Evolutionary conservation across 805 yeast species (phyloP), one percentile per base, ranked within the genome.

Genomic region (Candida maesae): DNA sequence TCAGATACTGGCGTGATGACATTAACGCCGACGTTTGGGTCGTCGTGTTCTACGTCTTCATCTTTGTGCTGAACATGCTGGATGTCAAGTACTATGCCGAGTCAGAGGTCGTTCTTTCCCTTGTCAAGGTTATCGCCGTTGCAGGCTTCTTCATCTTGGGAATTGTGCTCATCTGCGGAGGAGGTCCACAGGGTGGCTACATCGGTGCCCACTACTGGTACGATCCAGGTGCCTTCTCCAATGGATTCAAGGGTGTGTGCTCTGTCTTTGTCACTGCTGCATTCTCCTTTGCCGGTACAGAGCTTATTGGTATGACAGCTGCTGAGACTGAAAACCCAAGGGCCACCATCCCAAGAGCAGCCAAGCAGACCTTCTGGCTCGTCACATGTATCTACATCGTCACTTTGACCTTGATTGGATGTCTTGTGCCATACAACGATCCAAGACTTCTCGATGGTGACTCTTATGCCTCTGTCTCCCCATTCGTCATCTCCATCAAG

Each of bases 331-430:
- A 63, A 26, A 76, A 83, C 59, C 91, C 93, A 34, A 68, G 82
- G 51, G 69, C 68, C 41, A 64, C 84, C 3, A 70, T 84, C 40
- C 91, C 93, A 34, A 70, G 73, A 38, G 93, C 93, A 30, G 76
- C 81, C 42, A 84, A 82, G 63, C 89, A 84, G 65, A 86, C 84
- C 6, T 82, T 85, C 64, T 84, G 90, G 89, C 73, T 90, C 60
- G 79, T 84, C 41, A 66, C 80, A 17, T 60, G 79, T 50, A 82
- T 84, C 56, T 84, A 85, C 64, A 67, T 85, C 58, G 64, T 71
- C 11, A 68, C 79, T 51, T 71, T 63, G 60, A 77, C 64, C 42
- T 66, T 71, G 50, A 74, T 68, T 54, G 86, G 89, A 33, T 75
- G 82, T 51, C 67, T 84, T 44, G 91, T 86, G n/a, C 90, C 91